Evolutionary conservation across 176 grass and related monocot genomes (phyloP), one percentile per base, ranked within the genome.

Genomic region (Oryza glaberrima): DNA sequence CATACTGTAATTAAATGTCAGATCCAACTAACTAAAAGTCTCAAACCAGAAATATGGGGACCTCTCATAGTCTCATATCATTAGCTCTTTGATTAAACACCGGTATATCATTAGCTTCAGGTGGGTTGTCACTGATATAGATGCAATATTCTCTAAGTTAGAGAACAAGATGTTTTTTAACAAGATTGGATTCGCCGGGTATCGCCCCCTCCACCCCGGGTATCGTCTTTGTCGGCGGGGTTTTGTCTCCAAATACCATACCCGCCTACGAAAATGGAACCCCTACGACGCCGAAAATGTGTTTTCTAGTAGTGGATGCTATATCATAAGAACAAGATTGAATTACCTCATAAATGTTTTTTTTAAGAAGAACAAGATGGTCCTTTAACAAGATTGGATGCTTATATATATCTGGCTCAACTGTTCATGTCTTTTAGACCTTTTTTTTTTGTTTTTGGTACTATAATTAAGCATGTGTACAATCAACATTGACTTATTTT

Each of bases 1-100:
- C 77, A 17, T 44, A 76, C 47, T 20, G 58, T 14, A 82, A 76
- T 20, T 14, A 44, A 56, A 45, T 19, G 78, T 47, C 78, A 70
- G 81, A 70, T 63, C 17, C 30, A 45, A 25, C 38, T 70, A 61
- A 9, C 43, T 44, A 20, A 47, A 69, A 36, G 13, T 63, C 69
- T 40, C 36, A 61, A 36, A 61, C 36, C 43, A 15, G 44, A 22
- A 35, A 45, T 4, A 19, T 60, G 19, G 2, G 5, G 9, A 66
- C 69, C n/a, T 63, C 19, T 52, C 36, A 6, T 36, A 36, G 35
- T 36, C 35, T 36, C 9, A 44, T 12, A 54, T 6, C 51, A 72
- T 79, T 44, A 63, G 19, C 58, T 63, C 20, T 63, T 2, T 63
- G 20, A 63, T 63, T 63, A 63, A 63, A 63, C 58, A 23, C 17